These are phyloP conservation scores for Lodderomyces theae DNA, from an alignment of 1,139 yeast genomes.

Conservation along the genomic window DNA sequence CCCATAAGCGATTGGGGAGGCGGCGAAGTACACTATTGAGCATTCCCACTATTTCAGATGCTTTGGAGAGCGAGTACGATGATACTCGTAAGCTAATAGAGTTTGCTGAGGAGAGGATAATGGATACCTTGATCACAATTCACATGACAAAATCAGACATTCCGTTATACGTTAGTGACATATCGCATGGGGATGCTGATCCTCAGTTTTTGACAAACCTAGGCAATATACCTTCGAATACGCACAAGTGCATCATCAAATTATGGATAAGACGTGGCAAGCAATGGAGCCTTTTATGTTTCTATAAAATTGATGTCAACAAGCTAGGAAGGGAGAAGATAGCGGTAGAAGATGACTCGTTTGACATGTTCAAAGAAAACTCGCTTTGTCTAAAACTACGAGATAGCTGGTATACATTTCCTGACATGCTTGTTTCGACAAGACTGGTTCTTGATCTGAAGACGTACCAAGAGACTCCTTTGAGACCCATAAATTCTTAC, in stretches of 20 bases:
- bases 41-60: conserved; percentile 1
- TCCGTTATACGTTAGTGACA: conserved; percentile 38
- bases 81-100: conserved; percentile 10
- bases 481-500: conserved; percentile 22
- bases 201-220: conserved; percentile 32
- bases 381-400: conserved; percentile 26
- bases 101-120: conserved; percentile 16
- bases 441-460: neutral
- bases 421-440: conserved; percentile 10
- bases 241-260: conserved; percentile 20
- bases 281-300: conserved; percentile 24
- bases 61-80: conserved; percentile 3
- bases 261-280: conserved; percentile 21
- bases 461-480: neutral
- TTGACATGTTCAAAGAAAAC: conserved; percentile 23
- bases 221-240: conserved; percentile 21
- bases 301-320: conserved; percentile 21
- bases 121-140: conserved; percentile 30
- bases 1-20: conserved; percentile 8
- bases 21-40: conserved; percentile 10
- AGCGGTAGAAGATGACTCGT: conserved; percentile 11
- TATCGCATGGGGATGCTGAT: conserved; percentile 21
- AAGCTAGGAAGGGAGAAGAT: conserved; percentile 13
- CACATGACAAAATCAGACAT: conserved; percentile 19
- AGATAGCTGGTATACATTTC: conserved; percentile 22